Conservation (phyloP, 441 rosid species). For the Capsella rubella region DNA sequence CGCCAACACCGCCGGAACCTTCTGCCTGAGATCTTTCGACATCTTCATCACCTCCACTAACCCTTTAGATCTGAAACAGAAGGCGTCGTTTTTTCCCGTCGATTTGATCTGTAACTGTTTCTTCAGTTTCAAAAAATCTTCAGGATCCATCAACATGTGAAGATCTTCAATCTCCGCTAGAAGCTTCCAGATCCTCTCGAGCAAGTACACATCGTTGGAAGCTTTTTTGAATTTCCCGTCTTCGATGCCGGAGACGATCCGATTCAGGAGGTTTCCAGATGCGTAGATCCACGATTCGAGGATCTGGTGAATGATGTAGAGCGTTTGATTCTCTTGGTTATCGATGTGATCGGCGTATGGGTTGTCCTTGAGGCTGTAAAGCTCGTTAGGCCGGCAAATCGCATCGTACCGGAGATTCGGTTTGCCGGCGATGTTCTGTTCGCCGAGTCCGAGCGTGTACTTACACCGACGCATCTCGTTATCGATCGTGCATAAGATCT, state of each 20-base stretch:
- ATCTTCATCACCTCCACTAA: conserved; percentile 63
- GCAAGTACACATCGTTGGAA: conserved; percentile 57
- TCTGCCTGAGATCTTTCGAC: conserved; percentile 72
- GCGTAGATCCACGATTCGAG: conserved; percentile 84
- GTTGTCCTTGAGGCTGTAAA: conserved; percentile 56
- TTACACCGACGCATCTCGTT: conserved; percentile 75
- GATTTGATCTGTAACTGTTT: conserved; percentile 60
- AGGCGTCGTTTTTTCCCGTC: conserved; percentile 56
- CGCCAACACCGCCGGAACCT: conserved; percentile 71
- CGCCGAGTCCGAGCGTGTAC: conserved; percentile 84
- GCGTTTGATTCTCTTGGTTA: conserved; percentile 70
- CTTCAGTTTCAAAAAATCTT: conserved; percentile 76
- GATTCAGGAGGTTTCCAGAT: conserved; percentile 53
- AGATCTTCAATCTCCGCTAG: conserved; percentile 73
- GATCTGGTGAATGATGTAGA: conserved; percentile 75
- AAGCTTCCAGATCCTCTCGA: conserved; percentile 81
- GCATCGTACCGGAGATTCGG: conserved; percentile 83
- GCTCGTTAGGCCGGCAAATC: conserved; percentile 69
- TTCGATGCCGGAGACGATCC: conserved; percentile 53
- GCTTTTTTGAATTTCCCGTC: conserved; percentile 56
- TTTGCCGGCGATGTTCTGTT: conserved; percentile 77
- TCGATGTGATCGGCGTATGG: conserved; percentile 64
- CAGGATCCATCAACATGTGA: conserved; percentile 81
- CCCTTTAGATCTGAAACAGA: conserved; percentile 81
- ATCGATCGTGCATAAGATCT: conserved; percentile 69